These are phyloP conservation scores for Venturia oleaginea DNA, from an alignment of 2,329 filamentous ascomycete genomes.

Conservation along the genomic window DNA sequence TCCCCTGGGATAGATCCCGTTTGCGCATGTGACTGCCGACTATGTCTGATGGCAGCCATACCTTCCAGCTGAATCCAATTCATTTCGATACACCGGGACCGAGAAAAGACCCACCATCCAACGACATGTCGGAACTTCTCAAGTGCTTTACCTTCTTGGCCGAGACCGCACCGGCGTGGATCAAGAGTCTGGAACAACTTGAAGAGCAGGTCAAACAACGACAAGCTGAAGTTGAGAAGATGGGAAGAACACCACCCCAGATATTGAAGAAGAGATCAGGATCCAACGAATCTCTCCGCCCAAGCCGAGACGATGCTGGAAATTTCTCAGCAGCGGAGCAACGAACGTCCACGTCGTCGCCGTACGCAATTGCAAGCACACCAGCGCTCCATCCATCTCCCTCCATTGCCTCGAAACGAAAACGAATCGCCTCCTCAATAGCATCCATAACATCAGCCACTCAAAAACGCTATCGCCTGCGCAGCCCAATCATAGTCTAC, in stretches of 20 bases:
- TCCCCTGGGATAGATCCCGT: background rate
- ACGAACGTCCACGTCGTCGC: conserved; percentile 19
- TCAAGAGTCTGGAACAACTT: conserved; percentile 24
- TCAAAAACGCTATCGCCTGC: conserved; percentile 54
- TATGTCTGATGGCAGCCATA: conserved; percentile 2
- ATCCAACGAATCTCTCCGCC: conserved; percentile 30
- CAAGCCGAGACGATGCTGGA: conserved; percentile 16
- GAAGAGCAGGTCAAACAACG: conserved; percentile 26
- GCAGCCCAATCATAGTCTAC: conserved; percentile 71
- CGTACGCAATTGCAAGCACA: conserved; percentile 13
- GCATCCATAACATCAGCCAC: conserved; percentile 31
- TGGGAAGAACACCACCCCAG: conserved; percentile 22
- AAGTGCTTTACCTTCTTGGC: conserved; percentile 30
- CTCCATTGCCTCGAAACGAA: conserved; percentile 21
- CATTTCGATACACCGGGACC: background rate
- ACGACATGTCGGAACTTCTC: conserved; percentile 28
- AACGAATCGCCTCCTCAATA: conserved; percentile 36
- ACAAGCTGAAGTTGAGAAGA: conserved; percentile 22
- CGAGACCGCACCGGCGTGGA: conserved; percentile 31
- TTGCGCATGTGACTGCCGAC: background rate
- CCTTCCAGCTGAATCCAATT: background rate
- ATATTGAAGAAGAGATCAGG: conserved; percentile 25
- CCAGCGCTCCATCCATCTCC: conserved; percentile 15
- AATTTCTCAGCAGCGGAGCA: conserved; percentile 13
- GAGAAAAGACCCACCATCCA: conserved; percentile 4